Evolutionary conservation across 768 basidiomycete genomes (phyloP).

Genomic region (Lactarius psammicola): DNA sequence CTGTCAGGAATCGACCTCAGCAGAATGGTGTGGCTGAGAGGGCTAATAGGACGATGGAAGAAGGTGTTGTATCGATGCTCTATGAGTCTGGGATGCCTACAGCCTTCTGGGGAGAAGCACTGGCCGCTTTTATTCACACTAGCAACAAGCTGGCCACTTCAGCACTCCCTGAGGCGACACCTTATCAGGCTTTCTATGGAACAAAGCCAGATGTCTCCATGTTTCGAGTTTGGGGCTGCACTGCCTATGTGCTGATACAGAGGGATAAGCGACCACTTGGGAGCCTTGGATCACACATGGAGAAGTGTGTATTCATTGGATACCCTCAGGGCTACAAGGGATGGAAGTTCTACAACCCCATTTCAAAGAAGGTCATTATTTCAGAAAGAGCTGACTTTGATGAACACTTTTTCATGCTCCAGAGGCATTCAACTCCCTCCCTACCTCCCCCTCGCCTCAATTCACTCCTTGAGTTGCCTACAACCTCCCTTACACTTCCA

Average conservation of each 20-base stretch:
- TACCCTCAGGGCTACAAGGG: conserved; percentile 38
- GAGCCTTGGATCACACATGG: conserved; percentile 28
- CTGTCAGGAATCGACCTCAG: conserved; percentile 27
- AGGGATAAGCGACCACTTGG: conserved; percentile 21
- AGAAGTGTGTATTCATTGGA: conserved; percentile 42
- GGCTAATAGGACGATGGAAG: conserved; percentile 35
- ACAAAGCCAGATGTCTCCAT: neutral
- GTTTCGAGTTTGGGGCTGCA: neutral
- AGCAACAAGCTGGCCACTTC: neutral
- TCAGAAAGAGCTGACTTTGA: conserved; percentile 24
- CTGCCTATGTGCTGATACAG: neutral
- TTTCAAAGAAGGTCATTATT: conserved; percentile 16
- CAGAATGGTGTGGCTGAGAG: conserved; percentile 47
- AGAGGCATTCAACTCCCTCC: neutral
- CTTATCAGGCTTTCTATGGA: neutral
- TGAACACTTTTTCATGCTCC: conserved; percentile 16
- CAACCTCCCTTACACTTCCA: neutral
- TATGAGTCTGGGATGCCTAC: neutral
- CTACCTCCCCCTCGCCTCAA: neutral
- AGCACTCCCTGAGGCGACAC: neutral
- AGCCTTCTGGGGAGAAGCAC: neutral
- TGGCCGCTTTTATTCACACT: neutral
- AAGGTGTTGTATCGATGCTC: neutral
- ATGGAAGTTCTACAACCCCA: conserved; percentile 36
- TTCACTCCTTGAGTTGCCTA: neutral